Percentiles rank a stretch among this genome's conserved stretches.
phyloP scores from a whole-genome alignment of 441 rosid species.

The Flueggea neowawraea region DNA sequence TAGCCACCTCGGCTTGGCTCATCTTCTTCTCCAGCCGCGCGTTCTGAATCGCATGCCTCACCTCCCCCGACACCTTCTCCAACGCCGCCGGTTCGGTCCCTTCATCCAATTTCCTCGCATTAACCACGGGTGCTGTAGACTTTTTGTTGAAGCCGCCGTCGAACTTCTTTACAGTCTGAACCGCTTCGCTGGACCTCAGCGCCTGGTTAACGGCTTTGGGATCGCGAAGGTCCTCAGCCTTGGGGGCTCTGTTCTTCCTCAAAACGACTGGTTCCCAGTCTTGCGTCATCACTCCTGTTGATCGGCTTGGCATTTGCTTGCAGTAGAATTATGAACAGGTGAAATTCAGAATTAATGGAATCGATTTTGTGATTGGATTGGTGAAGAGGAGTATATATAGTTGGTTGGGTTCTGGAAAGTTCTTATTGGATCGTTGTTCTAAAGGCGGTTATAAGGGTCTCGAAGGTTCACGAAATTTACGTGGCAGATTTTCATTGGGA shows the following conservation, averaged over 20 bases:
- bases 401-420: constrained; percentile 35
- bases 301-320: constrained; percentile 64
- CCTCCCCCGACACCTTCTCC: constrained; percentile 52
- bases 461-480: too few relatives aligned
- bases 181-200: constrained; percentile 53
- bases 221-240: constrained; percentile 59
- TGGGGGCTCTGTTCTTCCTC: constrained; percentile 50
- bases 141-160: constrained; percentile 77
- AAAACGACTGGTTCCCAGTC: constrained; percentile 90
- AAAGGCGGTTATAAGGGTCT: too few relatives aligned
- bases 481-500: too few relatives aligned
- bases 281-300: constrained; percentile 55
- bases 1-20: constrained; percentile 79
- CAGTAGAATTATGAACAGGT: not conserved
- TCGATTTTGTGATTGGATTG: not conserved
- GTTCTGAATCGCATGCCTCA: constrained; percentile 69
- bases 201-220: constrained; percentile 83
- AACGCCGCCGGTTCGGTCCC: constrained; percentile 63
- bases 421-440: constrained; percentile 5
- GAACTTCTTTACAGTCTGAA: constrained; percentile 66
- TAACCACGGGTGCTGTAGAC: constrained; percentile 33
- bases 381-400: constrained; percentile 6
- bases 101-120: constrained; percentile 67
- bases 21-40: constrained; percentile 80
- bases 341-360: not conserved